A percentile compares a stretch with the other conserved stretches of the same genome.
Conservation (phyloP, 2,329 filamentous ascomycete species). For the Scedosporium apiospermum region DNA sequence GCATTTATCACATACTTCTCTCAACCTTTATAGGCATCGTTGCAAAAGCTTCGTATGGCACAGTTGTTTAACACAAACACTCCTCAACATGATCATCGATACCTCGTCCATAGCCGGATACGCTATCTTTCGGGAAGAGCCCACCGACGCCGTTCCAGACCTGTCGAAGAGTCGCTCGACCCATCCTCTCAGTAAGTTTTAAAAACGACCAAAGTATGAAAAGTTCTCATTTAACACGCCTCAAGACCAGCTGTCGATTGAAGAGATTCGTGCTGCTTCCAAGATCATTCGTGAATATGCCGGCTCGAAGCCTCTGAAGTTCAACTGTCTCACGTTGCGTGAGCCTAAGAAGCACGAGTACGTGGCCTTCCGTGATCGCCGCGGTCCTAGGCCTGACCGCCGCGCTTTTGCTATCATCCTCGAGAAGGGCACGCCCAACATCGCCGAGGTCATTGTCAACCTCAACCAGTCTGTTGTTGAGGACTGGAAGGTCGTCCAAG, state of each 20-base stretch:
- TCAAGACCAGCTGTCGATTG: slow-evolving; percentile 41
- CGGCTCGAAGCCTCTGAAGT: slow-evolving; percentile 23
- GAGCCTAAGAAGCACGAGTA: too few relatives aligned
- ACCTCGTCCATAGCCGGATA: slow-evolving; percentile 34
- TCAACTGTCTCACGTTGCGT: slow-evolving; percentile 54
- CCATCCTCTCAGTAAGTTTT: slow-evolving; percentile 26
- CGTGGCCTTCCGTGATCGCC: too few relatives aligned
- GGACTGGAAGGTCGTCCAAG: slow-evolving; percentile 33
- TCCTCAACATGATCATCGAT: slow-evolving; percentile 33
- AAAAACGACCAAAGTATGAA: neutral
- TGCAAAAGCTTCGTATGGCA: slow-evolving; percentile 12
- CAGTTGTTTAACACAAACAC: slow-evolving; percentile 14
- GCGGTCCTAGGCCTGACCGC: slow-evolving; percentile 34
- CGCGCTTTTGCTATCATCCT: slow-evolving; percentile 40
- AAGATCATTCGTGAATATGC: slow-evolving; percentile 35
- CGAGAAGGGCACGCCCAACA: slow-evolving; percentile 25
- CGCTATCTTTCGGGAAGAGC: slow-evolving; percentile 33
- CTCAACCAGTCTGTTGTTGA: slow-evolving; percentile 29
- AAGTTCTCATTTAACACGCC: neutral
- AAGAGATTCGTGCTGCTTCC: slow-evolving; percentile 42
- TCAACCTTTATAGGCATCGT: too few relatives aligned
- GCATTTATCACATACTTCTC: too few relatives aligned
- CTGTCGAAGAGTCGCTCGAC: slow-evolving; percentile 19
- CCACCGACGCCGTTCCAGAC: slow-evolving; percentile 25
- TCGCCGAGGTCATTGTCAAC: slow-evolving; percentile 44